Percentiles rank a stretch among this genome's conserved stretches.
phyloP scores from a whole-genome alignment of 352 stramenopile genomes.

The Globisporangium canariense region DNA sequence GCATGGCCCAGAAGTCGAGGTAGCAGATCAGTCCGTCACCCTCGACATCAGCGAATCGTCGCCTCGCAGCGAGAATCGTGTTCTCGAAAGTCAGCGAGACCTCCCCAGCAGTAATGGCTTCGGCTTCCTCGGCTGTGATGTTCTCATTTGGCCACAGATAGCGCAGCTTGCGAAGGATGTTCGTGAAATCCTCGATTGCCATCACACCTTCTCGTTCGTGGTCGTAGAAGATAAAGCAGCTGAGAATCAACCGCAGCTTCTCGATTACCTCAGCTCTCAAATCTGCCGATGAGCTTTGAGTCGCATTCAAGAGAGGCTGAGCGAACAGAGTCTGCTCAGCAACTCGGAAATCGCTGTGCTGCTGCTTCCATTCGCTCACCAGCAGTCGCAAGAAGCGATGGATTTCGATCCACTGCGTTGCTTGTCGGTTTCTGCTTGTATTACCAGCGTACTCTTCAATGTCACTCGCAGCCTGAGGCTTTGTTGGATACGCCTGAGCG shows the following conservation, averaged over 20 bases:
- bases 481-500: conserved; percentile 24
- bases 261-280: conserved; percentile 26
- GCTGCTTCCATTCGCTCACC: conserved; percentile 70
- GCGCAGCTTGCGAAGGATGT: conserved; percentile 45
- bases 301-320: conserved; percentile 18
- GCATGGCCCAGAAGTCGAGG: conserved; percentile 80
- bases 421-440: neutral
- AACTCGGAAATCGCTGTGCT: conserved; percentile 47
- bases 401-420: conserved; percentile 50
- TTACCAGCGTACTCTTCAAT: neutral
- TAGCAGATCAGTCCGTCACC: conserved; percentile 70
- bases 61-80: conserved; percentile 36
- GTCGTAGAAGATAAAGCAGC: conserved; percentile 73
- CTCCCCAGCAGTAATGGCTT: conserved; percentile 17
- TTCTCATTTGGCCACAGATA: conserved; percentile 64
- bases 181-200: conserved; percentile 44
- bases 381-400: conserved; percentile 63
- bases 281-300: neutral
- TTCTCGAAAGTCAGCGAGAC: conserved; percentile 53
- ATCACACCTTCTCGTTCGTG: conserved; percentile 54
- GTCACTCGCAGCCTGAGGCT: neutral
- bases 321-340: conserved; percentile 51
- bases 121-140: conserved; percentile 34
- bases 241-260: conserved; percentile 61
- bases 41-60: conserved; percentile 50